Percentiles rank a stretch among this genome's conserved stretches.
Conservation (phyloP, 2,329 filamentous ascomycete species). For the Diaporthe ampelina region DNA sequence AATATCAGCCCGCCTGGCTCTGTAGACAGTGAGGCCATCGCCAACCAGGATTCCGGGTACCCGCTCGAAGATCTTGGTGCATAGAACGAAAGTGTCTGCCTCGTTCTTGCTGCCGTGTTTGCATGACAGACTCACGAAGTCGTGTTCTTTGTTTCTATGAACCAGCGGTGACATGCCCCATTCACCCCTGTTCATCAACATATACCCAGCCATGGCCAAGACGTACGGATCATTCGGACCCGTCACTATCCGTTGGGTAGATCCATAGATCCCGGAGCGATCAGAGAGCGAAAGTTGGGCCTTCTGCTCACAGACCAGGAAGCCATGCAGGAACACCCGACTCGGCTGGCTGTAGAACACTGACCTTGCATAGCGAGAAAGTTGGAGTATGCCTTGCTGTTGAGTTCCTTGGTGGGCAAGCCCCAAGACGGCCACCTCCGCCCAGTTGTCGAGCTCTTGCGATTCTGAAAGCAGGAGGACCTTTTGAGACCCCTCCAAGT, state of each 20-base stretch:
- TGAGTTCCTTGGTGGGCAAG: background rate
- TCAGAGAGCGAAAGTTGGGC: background rate
- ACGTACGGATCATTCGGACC: background rate
- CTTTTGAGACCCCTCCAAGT: background rate
- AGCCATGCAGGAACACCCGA: background rate
- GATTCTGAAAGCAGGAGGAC: background rate
- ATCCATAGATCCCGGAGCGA: slow-evolving; percentile 8
- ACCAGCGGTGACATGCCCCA: background rate
- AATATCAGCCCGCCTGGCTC: background rate
- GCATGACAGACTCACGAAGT: background rate
- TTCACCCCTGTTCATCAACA: background rate
- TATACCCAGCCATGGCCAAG: background rate
- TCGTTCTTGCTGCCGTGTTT: background rate
- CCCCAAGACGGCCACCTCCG: background rate
- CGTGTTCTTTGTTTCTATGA: background rate
- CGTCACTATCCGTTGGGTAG: background rate
- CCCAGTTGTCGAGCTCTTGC: background rate
- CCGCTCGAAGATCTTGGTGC: slow-evolving; percentile 1
- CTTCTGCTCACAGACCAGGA: background rate
- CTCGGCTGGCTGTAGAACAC: slow-evolving; percentile 5
- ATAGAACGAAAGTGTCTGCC: background rate
- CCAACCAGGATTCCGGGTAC: background rate
- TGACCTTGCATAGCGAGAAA: background rate
- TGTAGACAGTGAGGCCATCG: slow-evolving; percentile 15
- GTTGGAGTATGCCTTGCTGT: background rate